Evolutionary conservation across 2,329 filamentous ascomycete genomes (phyloP), one percentile per base, ranked within the genome.

Genomic region (Trematosphaeria pertusa): DNA sequence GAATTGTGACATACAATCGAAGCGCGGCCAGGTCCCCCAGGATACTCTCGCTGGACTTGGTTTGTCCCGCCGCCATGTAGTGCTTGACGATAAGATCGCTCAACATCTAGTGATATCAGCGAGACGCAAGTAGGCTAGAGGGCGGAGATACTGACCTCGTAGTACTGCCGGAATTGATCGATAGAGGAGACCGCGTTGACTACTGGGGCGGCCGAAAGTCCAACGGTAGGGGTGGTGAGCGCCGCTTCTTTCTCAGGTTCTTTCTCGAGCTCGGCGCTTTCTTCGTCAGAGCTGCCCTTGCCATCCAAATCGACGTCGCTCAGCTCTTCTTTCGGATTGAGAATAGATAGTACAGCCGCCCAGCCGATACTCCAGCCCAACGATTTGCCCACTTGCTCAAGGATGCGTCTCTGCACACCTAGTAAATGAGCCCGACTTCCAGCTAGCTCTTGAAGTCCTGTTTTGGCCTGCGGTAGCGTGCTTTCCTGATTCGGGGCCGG

Each of bases 11-110:
- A 36, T 65, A 73, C 67, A 87, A 94, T 62, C 93, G 92, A 39
- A 97, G 76, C 4, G 94, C 82, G 1, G 91, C 94, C 35, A 97
- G 80, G 70, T 99, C 94, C 8, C 90, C 88, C 69, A 92, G 84
- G 50, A 87, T 86, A 15, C 86, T 82, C 58, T 95, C 86, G 1
- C 88, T 86, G 6, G 90, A 89, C 59, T 95, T 87, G 0, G 79
- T 80, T 54, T 93, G 88, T 44, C 86, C 88, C 4, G 92, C 91
- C 4, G 91, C 84, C 11, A 86, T 86, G 67, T 89, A 95, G 65
- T 96, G 89, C 1, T 88, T 87, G 46, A 95, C 82, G 3, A 92
- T 87, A 52, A 89, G 87, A 59, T 94, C 88, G 6, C 90, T 96
- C n/a, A 97, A 78, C 8, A 84, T 85, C 64, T 93, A 85, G 59